Evolutionary conservation across 2,329 filamentous ascomycete species (phyloP), one percentile per base, ranked within the genome.

Genomic region (Colletotrichum sp.): DNA sequence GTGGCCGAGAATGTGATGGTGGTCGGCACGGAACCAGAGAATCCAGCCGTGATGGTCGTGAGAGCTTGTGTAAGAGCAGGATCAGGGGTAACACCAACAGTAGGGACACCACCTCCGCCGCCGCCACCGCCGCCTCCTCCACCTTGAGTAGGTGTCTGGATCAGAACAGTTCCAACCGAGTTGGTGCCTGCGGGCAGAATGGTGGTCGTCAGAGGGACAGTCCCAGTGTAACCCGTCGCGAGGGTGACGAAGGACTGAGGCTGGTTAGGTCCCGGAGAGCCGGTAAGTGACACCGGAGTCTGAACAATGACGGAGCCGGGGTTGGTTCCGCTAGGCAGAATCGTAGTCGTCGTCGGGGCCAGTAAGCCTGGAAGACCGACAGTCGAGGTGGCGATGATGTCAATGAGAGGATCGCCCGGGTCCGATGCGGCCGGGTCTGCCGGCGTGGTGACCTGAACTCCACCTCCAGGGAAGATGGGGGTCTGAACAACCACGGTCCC

Each of bases 401-500:
- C 34, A 30, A 59, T 28, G 30, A 68, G 66, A 16, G 48, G 48
- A 5, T n/a, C 59, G 4, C 28, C 30, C 7, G 28, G 59, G 26
- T 61, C 32, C 26, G 59, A 32, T 9, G 18, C 18, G 32, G 28
- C 32, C 10, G 59, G 59, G 28, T 26, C 57, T 60, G 57, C 26
- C 6, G 28, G 30, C 28, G 16, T 34, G 16, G 59, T 18, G 2
- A 61, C 28, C 15, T 30, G 30, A 6, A 28, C 21, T n/a, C 32
- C 64, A 9, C 52, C 61, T 32, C 61, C 66, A 26, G 71, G 32
- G 66, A 75, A 73, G 28, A 75, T 48, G 6, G 73, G 73, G 15
- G 74, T 75, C 55, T 76, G 71, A 18, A 76, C 16, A 6, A 76
- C n/a, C n/a, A 76, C 72, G 7, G 71, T 76, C 3, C 74, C 74